These are phyloP conservation scores for Reticulascus tulasneorum DNA, from an alignment of 2,329 filamentous ascomycete species.

Conservation along the genomic window DNA sequence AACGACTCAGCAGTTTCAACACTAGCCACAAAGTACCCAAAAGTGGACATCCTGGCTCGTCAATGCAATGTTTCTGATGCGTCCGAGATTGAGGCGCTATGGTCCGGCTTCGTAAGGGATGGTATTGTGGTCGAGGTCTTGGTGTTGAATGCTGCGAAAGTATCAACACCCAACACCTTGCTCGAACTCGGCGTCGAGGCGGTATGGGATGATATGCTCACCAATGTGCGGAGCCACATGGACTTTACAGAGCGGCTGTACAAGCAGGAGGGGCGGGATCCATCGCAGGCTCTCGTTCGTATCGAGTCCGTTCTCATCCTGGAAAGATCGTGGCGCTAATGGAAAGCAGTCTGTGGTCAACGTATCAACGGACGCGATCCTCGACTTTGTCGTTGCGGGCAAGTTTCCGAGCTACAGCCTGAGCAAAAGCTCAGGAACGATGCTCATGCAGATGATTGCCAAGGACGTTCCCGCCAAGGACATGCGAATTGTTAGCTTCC, in stretches of 20 bases:
- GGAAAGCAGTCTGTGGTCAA: slow-evolving; percentile 29
- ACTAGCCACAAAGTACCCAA: slow-evolving; percentile 10
- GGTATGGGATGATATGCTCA: slow-evolving; percentile 9
- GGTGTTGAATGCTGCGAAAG: slow-evolving; percentile 20
- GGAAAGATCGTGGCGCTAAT: neutral
- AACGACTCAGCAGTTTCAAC: slow-evolving; percentile 24
- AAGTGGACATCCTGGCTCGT: neutral
- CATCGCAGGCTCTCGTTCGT: slow-evolving; percentile 12
- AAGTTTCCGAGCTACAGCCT: slow-evolving; percentile 26
- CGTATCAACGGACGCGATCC: slow-evolving; percentile 23
- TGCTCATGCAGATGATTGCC: slow-evolving; percentile 33
- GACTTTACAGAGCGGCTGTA: slow-evolving; percentile 20
- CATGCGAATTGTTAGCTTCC: slow-evolving; percentile 35
- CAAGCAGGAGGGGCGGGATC: slow-evolving; percentile 22
- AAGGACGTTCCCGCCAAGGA: slow-evolving; percentile 24
- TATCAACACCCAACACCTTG: neutral
- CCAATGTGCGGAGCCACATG: slow-evolving; percentile 13
- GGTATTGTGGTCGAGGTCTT: slow-evolving; percentile 23
- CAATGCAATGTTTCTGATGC: slow-evolving; percentile 1
- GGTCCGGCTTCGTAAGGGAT: slow-evolving; percentile 5
- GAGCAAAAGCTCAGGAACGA: slow-evolving; percentile 32
- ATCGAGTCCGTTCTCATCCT: neutral
- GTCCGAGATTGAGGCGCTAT: slow-evolving; percentile 3
- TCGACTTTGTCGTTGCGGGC: slow-evolving; percentile 19
- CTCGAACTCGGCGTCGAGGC: slow-evolving; percentile 8